Evolutionary conservation across 495 filamentous ascomycete species (phyloP), one percentile per base, ranked within the genome.

Genomic region (Jackrogersella minutella): DNA sequence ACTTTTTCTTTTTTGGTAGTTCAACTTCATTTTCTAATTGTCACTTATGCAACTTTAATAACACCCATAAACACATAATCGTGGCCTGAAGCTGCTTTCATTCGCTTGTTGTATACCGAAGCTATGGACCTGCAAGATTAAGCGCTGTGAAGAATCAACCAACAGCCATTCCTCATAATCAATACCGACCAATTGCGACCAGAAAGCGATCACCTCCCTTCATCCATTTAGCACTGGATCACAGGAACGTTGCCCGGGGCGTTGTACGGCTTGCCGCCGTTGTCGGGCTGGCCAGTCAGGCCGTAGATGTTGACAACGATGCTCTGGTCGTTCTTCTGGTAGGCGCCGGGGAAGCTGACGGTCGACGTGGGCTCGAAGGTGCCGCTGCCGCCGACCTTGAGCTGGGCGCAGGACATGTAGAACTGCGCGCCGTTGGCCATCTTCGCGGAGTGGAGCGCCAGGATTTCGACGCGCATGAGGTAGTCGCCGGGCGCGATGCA

Each of bases 291-390:
- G 11, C 83, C 81, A 16, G 69, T 69, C 3, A 49, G 16, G 19
- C 81, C 81, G 70, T 87, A 87, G 72, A 87, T 86, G 71, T 78
- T 83, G 72, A 82, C 68, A 33, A 79, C 58, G 68, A 86, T 85
- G 54, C 83, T 82, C 10, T 84, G 80, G 72, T 86, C 79, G 54
- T 58, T 79, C 39, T 79, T 70, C 68, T 74, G 69, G 73, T 85
- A 85, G 16, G 80, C 81, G 26, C 85, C 84, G 3, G 85, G 86
- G 71, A 87, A 81, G 71, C 76, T 79, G 37, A 87, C 82, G 5
- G 84, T 86, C 54, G 75, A 56, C 30, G 75, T 73, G 0, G 79
- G 80, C 3, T 70, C 70, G 46, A 79, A 78, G 24, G 73, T 72
- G 37, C 84, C 82, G 22, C 75, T 76, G 47, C 82, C 79, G 16